Conservation (phyloP, 1,284 basidiomycete species). For the Fomes fomentarius region DNA sequence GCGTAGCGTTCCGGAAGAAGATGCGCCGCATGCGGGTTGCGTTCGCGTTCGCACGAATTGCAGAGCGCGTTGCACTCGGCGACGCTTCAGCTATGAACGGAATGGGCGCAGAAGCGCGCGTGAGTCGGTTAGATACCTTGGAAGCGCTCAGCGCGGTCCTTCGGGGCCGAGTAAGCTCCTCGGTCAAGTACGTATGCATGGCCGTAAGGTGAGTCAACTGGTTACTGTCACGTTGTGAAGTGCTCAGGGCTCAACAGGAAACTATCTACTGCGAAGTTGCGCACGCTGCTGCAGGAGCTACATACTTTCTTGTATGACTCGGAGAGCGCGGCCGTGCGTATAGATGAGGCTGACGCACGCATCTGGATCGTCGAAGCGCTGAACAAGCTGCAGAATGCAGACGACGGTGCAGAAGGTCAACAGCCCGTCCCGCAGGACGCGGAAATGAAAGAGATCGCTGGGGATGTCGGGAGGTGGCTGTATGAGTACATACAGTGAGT, state of each 20-base stretch:
- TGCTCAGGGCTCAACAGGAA: slow-evolving; percentile 45
- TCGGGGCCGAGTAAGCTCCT: slow-evolving; percentile 43
- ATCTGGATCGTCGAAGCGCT: slow-evolving; percentile 38
- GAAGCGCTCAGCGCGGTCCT: slow-evolving; percentile 42
- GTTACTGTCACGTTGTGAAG: no score
- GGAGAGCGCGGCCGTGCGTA: slow-evolving; percentile 25
- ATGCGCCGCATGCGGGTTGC: slow-evolving; percentile 47
- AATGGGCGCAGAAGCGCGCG: slow-evolving; percentile 21
- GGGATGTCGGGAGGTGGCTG: slow-evolving; percentile 46
- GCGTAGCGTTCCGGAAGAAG: slow-evolving; percentile 37
- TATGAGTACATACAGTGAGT: slow-evolving; percentile 53
- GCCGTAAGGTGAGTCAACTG: slow-evolving; percentile 47
- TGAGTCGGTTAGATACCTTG: slow-evolving; percentile 20
- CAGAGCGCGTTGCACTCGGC: slow-evolving; percentile 46
- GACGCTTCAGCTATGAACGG: slow-evolving; percentile 34
- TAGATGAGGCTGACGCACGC: slow-evolving; percentile 40
- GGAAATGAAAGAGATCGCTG: slow-evolving; percentile 18
- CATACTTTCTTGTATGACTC: slow-evolving; percentile 40
- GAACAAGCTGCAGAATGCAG: slow-evolving; percentile 24
- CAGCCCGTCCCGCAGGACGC: slow-evolving; percentile 1
- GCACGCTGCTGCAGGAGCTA: slow-evolving; percentile 42
- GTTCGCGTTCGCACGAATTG: slow-evolving; percentile 46
- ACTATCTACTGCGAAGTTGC: slow-evolving; percentile 43
- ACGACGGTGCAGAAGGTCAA: slow-evolving; percentile 1
- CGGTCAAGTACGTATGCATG: slow-evolving; percentile 46